Evolutionary conservation across 129 eudicot species (phyloP).

Genomic region (Flaveria linearis): DNA sequence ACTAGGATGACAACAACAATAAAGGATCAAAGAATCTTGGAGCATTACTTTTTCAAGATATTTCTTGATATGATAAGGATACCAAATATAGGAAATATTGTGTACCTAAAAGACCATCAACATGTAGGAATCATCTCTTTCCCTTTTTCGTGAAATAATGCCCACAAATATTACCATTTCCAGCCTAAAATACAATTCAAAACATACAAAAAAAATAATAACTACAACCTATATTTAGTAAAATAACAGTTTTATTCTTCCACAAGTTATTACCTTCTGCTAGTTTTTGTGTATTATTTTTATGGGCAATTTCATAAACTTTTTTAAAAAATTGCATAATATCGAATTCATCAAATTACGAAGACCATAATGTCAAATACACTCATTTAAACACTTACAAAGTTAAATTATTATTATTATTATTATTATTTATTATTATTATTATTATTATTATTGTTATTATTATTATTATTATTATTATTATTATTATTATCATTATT

Average conservation of each 20-base stretch:
- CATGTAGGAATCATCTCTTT: conserved; percentile 28
- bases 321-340: not conserved
- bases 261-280: not conserved
- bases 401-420: no score
- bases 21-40: conserved; percentile 27
- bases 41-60: conserved; percentile 29
- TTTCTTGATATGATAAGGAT: conserved; percentile 48
- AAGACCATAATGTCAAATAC: no score
- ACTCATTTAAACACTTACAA: no score
- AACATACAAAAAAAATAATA: not conserved
- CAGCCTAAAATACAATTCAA: not conserved
- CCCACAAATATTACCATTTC: not conserved
- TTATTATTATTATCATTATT: no score
- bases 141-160: conserved; percentile 3
- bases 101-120: conserved; percentile 29
- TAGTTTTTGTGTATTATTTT: not conserved
- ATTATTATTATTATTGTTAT: no score
- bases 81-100: conserved; percentile 37
- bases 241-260: not conserved
- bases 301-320: not conserved
- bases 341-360: not conserved
- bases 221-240: not conserved
- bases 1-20: not conserved
- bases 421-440: no score
- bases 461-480: no score